These are phyloP conservation scores for Calonectria pseudoturangicola DNA, from an alignment of 2,329 filamentous ascomycete species.

Conservation along the genomic window DNA sequence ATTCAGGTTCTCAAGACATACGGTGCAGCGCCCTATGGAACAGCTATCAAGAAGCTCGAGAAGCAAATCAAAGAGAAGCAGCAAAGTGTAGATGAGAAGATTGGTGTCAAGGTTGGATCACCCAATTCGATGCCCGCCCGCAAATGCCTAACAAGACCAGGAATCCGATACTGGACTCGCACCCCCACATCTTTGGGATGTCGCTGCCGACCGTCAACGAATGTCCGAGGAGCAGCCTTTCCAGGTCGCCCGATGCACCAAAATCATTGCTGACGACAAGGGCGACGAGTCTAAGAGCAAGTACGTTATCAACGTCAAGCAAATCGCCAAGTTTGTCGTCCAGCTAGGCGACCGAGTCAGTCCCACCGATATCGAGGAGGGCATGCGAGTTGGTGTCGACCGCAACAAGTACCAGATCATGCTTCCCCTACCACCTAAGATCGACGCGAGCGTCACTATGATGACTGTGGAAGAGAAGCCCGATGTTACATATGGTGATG, in stretches of 20 bases:
- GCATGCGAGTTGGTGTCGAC: constrained; percentile 98
- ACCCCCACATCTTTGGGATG: constrained; percentile 98
- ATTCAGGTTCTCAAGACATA: constrained; percentile 99
- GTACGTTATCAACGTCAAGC: constrained; percentile 99
- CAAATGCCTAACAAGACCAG: constrained; percentile 64
- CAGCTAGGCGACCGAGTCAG: constrained; percentile 97
- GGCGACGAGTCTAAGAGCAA: constrained; percentile 97
- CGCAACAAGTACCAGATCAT: constrained; percentile 99
- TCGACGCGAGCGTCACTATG: constrained; percentile 99
- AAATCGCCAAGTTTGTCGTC: constrained; percentile 99
- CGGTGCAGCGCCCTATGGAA: constrained; percentile 95
- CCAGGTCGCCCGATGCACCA: constrained; percentile 98
- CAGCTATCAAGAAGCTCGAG: constrained; percentile 96
- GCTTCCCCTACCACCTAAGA: constrained; percentile 96
- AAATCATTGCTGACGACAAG: constrained; percentile 98
- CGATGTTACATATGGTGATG: constrained; percentile 98
- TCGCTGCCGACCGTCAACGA: constrained; percentile 96
- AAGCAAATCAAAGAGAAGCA: constrained; percentile 99
- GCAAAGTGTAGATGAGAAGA: constrained; percentile 98
- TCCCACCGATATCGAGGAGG: constrained; percentile 99
- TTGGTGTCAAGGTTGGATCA: constrained; percentile 82
- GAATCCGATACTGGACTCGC: constrained; percentile 99
- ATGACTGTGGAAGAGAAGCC: constrained; percentile 99
- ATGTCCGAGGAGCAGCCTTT: constrained; percentile 99
- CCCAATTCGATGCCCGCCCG: neutral